Base-by-base conservation (phyloP, 148 eudicot genomes). In the Rhododendron mucronatum region DNA sequence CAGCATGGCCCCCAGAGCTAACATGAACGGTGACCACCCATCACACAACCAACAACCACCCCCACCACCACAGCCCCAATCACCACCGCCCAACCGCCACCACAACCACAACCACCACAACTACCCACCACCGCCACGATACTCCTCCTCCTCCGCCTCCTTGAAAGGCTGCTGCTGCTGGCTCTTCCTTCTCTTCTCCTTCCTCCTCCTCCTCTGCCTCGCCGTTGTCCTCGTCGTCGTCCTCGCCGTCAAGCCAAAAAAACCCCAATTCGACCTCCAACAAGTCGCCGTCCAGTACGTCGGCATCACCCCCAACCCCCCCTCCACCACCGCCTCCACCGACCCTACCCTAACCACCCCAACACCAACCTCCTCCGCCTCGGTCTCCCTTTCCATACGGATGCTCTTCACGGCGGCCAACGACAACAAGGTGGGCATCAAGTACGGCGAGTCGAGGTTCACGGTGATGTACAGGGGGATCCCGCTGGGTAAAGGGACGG, bases 151-250 rank as follows among this genome's bases (percentile, higher is more conserved):
- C 35, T 89, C 93, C 0, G 96, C 99, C 33, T 90, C 97, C 5
- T 47, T 96, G 85, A 92, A 90, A 88, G 98, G 99, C 83, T 96
- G 99, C 53, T 94, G 96, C 84, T 96, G 99, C 84, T 96, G 98
- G 81, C 97, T 96, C 81, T 95, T 96, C 89, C 95, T 96, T 75
- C 94, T 96, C 65, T 91, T 96, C 90, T 92, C 95, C 83, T 93
- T 96, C 92, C 87, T 96, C 85, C 89, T 91, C 18, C 93, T 96
- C 63, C 86, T 94, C 82, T 47, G 81, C 61, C 92, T 96, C 90
- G 98, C 97, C 81, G 89, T 92, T 39, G 83, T 94, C 88, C 97
- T 96, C 84, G 91, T 94, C 81, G 57, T 96, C 50, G 53, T 96
- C 61, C 94, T 96, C 82, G 98, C 97, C 69, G 92, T 96, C 50